These are phyloP conservation scores for Russula sp. DNA, from an alignment of 768 basidiomycete genomes.

Conservation along the genomic window DNA sequence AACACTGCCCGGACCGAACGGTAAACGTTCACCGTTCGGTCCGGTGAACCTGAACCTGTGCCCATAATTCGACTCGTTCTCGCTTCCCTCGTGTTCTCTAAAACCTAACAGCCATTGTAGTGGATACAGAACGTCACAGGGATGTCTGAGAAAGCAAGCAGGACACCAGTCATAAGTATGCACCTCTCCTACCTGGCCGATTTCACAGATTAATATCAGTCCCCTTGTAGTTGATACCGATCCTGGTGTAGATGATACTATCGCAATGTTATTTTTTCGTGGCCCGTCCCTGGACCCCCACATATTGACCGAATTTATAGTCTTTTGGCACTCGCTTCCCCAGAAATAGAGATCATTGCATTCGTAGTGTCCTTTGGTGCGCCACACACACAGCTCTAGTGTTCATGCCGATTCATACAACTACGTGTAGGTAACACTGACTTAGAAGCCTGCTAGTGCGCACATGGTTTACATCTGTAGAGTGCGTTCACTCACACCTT, in stretches of 20 bases:
- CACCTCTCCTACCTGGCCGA: neutral
- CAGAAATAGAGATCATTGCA: conserved; percentile 74
- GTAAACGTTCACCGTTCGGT: too few species aligned
- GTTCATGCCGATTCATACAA: neutral
- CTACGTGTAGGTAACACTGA: conserved; percentile 60
- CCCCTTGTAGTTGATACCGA: conserved; percentile 67
- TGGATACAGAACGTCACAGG: neutral
- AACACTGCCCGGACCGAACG: too few species aligned
- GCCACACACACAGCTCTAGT: conserved; percentile 19
- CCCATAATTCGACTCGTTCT: neutral
- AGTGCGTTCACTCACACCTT: neutral
- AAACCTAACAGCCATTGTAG: neutral
- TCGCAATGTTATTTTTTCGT: conserved; percentile 57
- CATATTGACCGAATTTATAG: conserved; percentile 31
- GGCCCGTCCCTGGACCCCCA: neutral
- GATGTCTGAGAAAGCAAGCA: conserved; percentile 13
- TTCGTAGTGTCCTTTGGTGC: conserved; percentile 71
- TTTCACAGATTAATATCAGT: neutral
- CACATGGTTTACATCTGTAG: conserved; percentile 12
- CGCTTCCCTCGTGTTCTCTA: neutral
- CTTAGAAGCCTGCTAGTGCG: conserved; percentile 52
- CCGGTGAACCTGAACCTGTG: too few species aligned
- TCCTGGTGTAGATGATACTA: conserved; percentile 75
- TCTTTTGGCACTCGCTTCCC: conserved; percentile 71
- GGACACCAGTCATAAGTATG: conserved; percentile 64